These are phyloP conservation scores for Lipomyces spencermartinsiae DNA, from an alignment of 805 yeast genomes.

Conservation along the genomic window DNA sequence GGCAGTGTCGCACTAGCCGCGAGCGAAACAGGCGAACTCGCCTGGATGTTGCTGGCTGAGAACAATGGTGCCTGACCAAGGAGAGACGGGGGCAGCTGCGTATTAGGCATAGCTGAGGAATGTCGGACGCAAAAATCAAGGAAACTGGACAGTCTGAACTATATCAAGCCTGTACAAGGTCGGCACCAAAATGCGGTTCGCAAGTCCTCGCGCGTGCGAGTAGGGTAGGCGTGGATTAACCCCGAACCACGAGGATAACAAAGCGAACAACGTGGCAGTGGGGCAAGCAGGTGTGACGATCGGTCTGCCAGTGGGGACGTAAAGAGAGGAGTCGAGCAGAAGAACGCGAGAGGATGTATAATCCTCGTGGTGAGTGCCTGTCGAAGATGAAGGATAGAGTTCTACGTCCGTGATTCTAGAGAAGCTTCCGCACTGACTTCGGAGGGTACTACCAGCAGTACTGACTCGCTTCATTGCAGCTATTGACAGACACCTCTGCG, in stretches of 20 bases:
- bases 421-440: background rate
- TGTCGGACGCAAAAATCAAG: background rate
- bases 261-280: background rate
- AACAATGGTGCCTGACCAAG: background rate
- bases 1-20: background rate
- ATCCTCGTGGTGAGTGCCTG: background rate
- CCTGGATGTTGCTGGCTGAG: background rate
- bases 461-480: background rate
- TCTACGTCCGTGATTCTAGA: background rate
- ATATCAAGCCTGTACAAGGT: background rate
- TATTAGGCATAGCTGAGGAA: background rate
- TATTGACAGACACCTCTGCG: background rate
- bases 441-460: background rate
- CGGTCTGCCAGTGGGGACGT: background rate
- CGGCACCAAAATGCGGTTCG: background rate
- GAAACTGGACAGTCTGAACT: background rate
- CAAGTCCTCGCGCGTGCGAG: background rate
- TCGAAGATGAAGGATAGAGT: background rate
- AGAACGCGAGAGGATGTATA: background rate
- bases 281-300: background rate
- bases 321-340: background rate
- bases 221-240: background rate
- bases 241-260: background rate
- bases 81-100: background rate
- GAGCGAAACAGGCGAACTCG: background rate